Evolutionary conservation across 768 basidiomycete genomes (phyloP).

Genomic region (Lactifluus subvellereus): DNA sequence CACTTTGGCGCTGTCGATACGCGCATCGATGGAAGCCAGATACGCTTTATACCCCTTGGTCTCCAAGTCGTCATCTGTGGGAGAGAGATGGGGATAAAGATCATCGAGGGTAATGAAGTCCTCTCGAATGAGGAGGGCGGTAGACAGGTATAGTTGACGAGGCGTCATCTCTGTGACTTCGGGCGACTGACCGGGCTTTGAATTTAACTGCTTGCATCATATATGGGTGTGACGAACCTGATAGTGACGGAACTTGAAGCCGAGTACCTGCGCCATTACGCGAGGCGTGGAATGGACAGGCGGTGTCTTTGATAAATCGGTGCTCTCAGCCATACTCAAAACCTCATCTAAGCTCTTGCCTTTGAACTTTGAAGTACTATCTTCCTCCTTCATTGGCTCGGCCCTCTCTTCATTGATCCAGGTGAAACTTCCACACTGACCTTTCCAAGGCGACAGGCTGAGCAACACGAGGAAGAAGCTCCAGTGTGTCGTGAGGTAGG

Average conservation of each 20-base stretch:
- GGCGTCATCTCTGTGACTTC: slow-evolving; percentile 60
- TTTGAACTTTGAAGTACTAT: slow-evolving; percentile 35
- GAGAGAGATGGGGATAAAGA: slow-evolving; percentile 82
- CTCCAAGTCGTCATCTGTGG: slow-evolving; percentile 73
- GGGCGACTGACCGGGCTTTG: slow-evolving; percentile 37
- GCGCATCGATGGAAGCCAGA: slow-evolving; percentile 51
- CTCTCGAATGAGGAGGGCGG: slow-evolving; percentile 86
- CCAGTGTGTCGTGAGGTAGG: slow-evolving; percentile 76
- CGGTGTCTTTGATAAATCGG: slow-evolving; percentile 5
- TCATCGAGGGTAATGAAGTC: slow-evolving; percentile 84
- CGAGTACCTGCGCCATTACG: slow-evolving; percentile 84
- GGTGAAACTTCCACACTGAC: slow-evolving; percentile 11
- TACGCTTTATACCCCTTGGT: slow-evolving; percentile 55
- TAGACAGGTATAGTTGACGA: slow-evolving; percentile 68
- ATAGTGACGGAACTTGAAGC: slow-evolving; percentile 95
- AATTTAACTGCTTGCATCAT: slow-evolving; percentile 19
- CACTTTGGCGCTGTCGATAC: slow-evolving; percentile 60
- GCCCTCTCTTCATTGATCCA: slow-evolving; percentile 17
- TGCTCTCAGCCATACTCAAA: slow-evolving; percentile 47
- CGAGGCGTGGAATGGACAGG: slow-evolving; percentile 39
- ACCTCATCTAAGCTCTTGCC: slow-evolving; percentile 66
- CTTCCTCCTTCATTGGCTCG: slow-evolving; percentile 11
- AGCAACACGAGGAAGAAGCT: slow-evolving; percentile 85
- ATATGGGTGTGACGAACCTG: slow-evolving; percentile 46
- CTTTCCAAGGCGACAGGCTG: slow-evolving; percentile 77